Conservation (phyloP, 2,329 filamentous ascomycete genomes). For the Calonectria pteridis region DNA sequence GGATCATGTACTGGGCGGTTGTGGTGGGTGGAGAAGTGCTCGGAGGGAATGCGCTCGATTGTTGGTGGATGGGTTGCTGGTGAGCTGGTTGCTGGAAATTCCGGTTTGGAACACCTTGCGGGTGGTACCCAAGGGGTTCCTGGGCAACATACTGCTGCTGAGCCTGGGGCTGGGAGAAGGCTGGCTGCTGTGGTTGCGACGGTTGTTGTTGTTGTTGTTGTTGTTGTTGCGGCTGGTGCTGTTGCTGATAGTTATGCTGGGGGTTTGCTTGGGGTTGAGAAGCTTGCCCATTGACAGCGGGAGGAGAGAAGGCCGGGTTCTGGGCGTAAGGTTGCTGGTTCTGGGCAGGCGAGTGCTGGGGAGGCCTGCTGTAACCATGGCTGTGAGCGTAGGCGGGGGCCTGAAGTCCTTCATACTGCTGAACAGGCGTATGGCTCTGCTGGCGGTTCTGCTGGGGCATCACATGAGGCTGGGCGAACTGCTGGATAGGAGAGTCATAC, state of each 20-base stretch:
- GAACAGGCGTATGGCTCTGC: constrained; percentile 51
- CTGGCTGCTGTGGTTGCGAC: constrained; percentile 33
- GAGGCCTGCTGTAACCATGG: constrained; percentile 42
- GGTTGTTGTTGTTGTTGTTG: constrained; percentile 33
- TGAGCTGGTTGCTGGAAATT: constrained; percentile 39
- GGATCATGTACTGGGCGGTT: constrained; percentile 38
- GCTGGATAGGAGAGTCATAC: constrained; percentile 48
- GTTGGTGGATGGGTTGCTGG: constrained; percentile 39
- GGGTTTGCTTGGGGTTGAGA: constrained; percentile 41
- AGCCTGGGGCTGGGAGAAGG: constrained; percentile 28
- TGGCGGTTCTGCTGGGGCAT: constrained; percentile 49
- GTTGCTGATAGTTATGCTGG: constrained; percentile 40
- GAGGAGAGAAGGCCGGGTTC: constrained; percentile 39
- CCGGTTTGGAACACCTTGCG: constrained; percentile 29
- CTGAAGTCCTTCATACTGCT: constrained; percentile 46
- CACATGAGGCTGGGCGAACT: constrained; percentile 51
- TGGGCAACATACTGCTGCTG: constrained; percentile 40
- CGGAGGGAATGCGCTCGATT: constrained; percentile 32
- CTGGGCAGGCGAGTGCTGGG: constrained; percentile 48
- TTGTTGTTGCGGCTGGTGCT: constrained; percentile 28
- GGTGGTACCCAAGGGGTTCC: constrained; percentile 36
- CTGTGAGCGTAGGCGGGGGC: constrained; percentile 42
- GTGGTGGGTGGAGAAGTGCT: constrained; percentile 35
- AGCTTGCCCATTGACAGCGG: constrained; percentile 42
- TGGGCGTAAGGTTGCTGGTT: constrained; percentile 44